phyloP scores from a whole-genome alignment of 768 basidiomycete genomes.

The Psilocybe sp. region DNA sequence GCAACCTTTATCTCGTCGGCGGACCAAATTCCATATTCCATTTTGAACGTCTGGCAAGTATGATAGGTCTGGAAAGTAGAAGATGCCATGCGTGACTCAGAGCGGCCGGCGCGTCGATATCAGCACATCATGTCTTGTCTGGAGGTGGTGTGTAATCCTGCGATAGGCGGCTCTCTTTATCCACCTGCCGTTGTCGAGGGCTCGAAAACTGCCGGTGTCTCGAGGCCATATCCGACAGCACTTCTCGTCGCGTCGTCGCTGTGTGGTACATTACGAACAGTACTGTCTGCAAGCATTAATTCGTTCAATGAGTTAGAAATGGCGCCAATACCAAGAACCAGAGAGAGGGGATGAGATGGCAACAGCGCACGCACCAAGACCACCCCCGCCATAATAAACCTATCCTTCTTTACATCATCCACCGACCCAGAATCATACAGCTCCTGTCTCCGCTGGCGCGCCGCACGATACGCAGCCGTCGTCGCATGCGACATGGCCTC shows the following conservation, averaged over 20 bases:
- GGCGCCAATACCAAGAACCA: no score
- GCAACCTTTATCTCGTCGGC: no score
- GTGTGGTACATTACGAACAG: constrained; percentile 4
- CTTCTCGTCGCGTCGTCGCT: constrained; percentile 2
- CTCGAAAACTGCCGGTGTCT: background rate
- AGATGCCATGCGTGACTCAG: no score
- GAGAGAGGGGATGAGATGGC: background rate
- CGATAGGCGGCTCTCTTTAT: constrained; percentile 3
- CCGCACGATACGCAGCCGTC: constrained; percentile 38
- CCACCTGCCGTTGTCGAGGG: background rate
- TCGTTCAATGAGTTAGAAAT: background rate
- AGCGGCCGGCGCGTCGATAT: no score
- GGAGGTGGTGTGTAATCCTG: background rate
- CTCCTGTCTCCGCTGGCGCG: constrained; percentile 42
- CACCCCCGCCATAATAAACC: constrained; percentile 53
- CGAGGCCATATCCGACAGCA: constrained; percentile 3
- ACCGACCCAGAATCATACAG: constrained; percentile 45
- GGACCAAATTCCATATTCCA: no score
- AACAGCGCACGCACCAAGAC: constrained; percentile 39
- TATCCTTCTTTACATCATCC: constrained; percentile 70
- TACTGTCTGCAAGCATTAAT: constrained; percentile 1
- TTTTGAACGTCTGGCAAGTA: no score
- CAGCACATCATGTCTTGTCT: no score
- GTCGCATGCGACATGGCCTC: constrained; percentile 25
- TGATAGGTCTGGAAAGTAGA: no score